Conservation (phyloP, 2,329 filamentous ascomycete genomes). For the Sclerotinia minor region DNA sequence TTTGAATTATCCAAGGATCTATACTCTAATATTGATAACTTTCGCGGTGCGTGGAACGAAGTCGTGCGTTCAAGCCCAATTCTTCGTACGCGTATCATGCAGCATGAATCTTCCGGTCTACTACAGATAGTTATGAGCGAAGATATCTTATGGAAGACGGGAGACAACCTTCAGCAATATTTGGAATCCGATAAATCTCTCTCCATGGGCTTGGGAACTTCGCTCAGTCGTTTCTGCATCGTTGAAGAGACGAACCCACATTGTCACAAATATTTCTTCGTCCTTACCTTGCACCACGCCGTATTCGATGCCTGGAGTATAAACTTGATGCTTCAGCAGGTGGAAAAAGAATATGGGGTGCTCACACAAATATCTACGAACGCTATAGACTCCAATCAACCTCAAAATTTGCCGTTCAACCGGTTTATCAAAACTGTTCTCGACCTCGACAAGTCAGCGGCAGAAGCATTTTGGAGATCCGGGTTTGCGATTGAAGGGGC, state of each 20-base stretch:
- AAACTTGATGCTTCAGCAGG: conserved; percentile 42
- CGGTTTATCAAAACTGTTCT: conserved; percentile 51
- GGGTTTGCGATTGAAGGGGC: conserved; percentile 48
- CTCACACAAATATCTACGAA: conserved; percentile 32
- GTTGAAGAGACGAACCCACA: conserved; percentile 23
- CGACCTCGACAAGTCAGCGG: conserved; percentile 44
- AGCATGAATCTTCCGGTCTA: conserved; percentile 34
- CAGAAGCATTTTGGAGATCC: conserved; percentile 50
- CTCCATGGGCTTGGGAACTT: neutral
- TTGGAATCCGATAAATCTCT: conserved; percentile 9
- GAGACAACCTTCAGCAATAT: conserved; percentile 30
- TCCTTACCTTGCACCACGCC: conserved; percentile 57
- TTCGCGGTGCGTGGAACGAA: conserved; percentile 28
- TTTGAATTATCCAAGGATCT: conserved; percentile 31
- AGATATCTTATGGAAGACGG: conserved; percentile 25
- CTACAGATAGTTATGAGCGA: conserved; percentile 30
- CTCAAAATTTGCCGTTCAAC: conserved; percentile 32
- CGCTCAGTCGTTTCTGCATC: conserved; percentile 17
- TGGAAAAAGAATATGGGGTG: conserved; percentile 28
- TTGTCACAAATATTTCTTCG: conserved; percentile 43
- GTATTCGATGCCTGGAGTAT: conserved; percentile 58
- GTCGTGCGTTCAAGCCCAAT: conserved; percentile 21
- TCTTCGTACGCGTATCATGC: conserved; percentile 34
- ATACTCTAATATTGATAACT: conserved; percentile 27
- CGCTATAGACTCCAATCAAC: conserved; percentile 35